phyloP scores from a whole-genome alignment of 2,329 filamentous ascomycete species.

The Diaporthe sp. region DNA sequence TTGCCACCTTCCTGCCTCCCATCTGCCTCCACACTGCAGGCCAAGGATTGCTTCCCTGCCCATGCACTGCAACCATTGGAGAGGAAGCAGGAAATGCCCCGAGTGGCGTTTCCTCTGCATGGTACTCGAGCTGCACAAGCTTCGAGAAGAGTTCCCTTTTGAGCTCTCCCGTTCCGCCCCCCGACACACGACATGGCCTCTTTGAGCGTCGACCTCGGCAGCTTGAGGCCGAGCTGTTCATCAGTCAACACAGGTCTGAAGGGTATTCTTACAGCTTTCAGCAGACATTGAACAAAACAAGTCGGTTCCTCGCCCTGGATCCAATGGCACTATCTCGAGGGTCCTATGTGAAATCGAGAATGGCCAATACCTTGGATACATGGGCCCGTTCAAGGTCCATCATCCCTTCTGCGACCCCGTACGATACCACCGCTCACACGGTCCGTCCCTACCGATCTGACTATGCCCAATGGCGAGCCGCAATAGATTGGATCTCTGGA shows the following conservation, averaged over 20 bases:
- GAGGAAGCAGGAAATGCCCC: background rate
- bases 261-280: background rate
- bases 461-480: slow-evolving; percentile 45
- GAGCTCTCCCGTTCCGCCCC: background rate
- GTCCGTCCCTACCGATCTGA: slow-evolving; percentile 54
- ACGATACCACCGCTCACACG: slow-evolving; percentile 47
- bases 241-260: too few species aligned
- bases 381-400: background rate
- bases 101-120: slow-evolving; percentile 1
- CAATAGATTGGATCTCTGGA: slow-evolving; percentile 41
- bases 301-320: background rate
- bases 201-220: background rate
- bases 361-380: background rate
- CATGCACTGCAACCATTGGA: slow-evolving; percentile 23
- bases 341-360: background rate
- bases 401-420: slow-evolving; percentile 32
- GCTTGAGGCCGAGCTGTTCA: background rate
- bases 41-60: slow-evolving; percentile 11
- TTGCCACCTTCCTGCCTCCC: background rate
- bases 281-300: background rate
- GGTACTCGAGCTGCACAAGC: background rate
- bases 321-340: background rate
- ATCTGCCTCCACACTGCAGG: slow-evolving; percentile 8
- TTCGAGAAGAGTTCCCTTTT: slow-evolving; percentile 12
- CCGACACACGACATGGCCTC: background rate